Conservation (phyloP, 2,329 filamentous ascomycete genomes). For the Aureobasidium pullulans region DNA sequence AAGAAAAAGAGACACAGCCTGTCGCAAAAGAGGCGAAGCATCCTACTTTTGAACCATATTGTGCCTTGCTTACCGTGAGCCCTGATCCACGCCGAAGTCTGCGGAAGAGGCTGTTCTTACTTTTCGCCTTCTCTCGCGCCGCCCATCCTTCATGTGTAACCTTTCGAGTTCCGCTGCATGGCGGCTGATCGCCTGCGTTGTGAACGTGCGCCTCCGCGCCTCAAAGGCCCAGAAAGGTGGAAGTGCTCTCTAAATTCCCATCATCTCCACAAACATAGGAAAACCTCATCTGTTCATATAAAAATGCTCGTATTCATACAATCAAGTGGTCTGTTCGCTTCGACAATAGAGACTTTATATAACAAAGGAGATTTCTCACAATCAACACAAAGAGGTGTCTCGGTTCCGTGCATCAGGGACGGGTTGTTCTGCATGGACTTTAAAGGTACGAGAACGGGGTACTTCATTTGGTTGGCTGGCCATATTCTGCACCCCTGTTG, state of each 20-base stretch:
- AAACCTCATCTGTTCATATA: not conserved
- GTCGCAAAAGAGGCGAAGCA: constrained; percentile 1
- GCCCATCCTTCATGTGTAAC: not conserved
- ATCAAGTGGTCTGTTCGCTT: not conserved
- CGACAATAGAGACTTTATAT: not conserved
- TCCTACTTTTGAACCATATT: not conserved
- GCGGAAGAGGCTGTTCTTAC: not conserved
- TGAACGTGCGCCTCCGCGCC: not conserved
- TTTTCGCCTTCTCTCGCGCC: not conserved
- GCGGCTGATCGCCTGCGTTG: constrained; percentile 1
- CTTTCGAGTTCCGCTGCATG: not conserved
- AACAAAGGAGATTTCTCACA: not conserved
- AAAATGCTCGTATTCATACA: not conserved
- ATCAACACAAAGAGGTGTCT: not conserved
- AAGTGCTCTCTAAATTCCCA: not conserved
- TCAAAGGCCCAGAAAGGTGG: not conserved
- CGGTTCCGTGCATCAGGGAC: not conserved
- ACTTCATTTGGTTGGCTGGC: not conserved
- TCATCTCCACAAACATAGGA: not conserved
- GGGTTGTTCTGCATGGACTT: not conserved
- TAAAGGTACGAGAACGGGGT: not conserved
- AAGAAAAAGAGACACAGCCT: not conserved
- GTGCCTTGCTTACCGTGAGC: not conserved
- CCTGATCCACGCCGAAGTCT: not conserved
- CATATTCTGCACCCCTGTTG: not conserved